A percentile compares a stretch with the other conserved stretches of the same genome.
Evolutionary conservation across 2,329 filamentous ascomycete genomes (phyloP).

Genomic region (Pseudofabraea citricarpa): DNA sequence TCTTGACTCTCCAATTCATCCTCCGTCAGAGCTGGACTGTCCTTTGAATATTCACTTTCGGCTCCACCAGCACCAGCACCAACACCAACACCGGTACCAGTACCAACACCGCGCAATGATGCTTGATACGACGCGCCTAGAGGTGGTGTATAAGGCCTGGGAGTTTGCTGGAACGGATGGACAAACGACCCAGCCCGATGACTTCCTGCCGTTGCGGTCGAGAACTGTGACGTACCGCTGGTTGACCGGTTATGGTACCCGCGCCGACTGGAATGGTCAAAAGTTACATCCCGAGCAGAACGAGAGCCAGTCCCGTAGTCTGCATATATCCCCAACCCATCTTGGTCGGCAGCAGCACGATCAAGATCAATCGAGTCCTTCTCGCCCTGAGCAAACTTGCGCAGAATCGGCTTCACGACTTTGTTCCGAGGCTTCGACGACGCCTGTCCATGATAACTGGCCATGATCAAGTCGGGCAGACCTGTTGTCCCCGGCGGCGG

Average conservation of each 20-base stretch:
- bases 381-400: slow-evolving; percentile 48
- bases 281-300: slow-evolving; percentile 22
- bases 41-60: slow-evolving; percentile 45
- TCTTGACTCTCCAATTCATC: slow-evolving; percentile 20
- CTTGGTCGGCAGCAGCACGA: slow-evolving; percentile 53
- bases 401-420: slow-evolving; percentile 53
- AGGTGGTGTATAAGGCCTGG: slow-evolving; percentile 55
- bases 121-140: slow-evolving; percentile 47
- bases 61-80: no score
- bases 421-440: slow-evolving; percentile 20
- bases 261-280: slow-evolving; percentile 15
- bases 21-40: slow-evolving; percentile 23
- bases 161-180: slow-evolving; percentile 61
- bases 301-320: slow-evolving; percentile 24
- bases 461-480: slow-evolving; percentile 10
- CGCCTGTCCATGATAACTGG: slow-evolving; percentile 19
- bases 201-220: slow-evolving; percentile 50
- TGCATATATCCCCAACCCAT: slow-evolving; percentile 30
- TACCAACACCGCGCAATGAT: slow-evolving; percentile 46
- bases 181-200: slow-evolving; percentile 42
- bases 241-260: slow-evolving; percentile 49
- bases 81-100: no score
- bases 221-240: slow-evolving; percentile 49
- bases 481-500: neutral
- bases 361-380: slow-evolving; percentile 61